A percentile compares a stretch with the other conserved stretches of the same genome.
Evolutionary conservation across 2,329 filamentous ascomycete species (phyloP).

Genomic region (Fusarium albosuccineum): DNA sequence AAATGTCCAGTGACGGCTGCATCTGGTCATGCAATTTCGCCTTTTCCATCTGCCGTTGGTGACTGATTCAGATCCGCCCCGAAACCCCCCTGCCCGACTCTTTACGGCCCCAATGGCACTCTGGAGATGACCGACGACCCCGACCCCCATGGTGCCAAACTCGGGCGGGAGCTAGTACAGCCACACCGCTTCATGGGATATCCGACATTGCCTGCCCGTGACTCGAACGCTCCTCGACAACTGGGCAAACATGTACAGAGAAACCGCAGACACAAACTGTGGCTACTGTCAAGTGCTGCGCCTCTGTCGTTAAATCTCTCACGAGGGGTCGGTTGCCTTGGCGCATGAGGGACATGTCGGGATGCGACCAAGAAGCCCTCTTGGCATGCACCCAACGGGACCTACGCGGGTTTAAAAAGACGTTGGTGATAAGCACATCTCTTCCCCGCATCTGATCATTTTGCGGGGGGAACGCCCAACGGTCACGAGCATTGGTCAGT

Average conservation of each 20-base stretch:
- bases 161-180: conserved; percentile 5
- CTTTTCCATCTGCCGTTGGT: neutral
- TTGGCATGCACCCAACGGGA: conserved; percentile 16
- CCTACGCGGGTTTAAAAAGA: conserved; percentile 15
- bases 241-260: neutral
- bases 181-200: conserved; percentile 7
- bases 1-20: neutral
- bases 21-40: neutral
- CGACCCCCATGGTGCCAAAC: neutral
- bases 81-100: neutral
- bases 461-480: neutral
- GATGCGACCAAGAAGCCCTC: conserved; percentile 7
- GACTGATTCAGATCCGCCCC: neutral
- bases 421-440: neutral
- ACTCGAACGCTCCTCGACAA: neutral
- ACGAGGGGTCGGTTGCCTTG: conserved; percentile 2
- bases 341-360: conserved; percentile 16
- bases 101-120: neutral
- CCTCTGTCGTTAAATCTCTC: conserved; percentile 6
- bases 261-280: neutral
- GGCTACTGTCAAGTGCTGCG: conserved; percentile 17
- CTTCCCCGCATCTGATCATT: conserved; percentile 17
- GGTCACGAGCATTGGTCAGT: conserved; percentile 32
- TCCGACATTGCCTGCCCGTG: neutral
- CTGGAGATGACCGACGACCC: neutral